phyloP scores from a whole-genome alignment of 2,329 filamentous ascomycete species.

The Cladophialophora immunda region DNA sequence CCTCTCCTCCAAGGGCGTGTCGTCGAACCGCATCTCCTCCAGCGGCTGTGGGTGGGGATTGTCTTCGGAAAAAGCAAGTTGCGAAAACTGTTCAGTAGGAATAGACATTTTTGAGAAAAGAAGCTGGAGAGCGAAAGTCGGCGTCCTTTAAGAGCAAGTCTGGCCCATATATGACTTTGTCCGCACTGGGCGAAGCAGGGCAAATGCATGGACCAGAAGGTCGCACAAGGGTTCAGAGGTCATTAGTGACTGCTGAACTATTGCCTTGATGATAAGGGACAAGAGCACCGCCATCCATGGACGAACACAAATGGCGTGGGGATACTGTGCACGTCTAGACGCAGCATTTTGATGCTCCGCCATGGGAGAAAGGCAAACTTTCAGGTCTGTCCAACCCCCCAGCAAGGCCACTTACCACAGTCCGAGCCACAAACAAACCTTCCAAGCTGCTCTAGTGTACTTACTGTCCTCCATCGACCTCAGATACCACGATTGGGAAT shows the following conservation, averaged over 20 bases:
- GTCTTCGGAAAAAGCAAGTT: slow-evolving; percentile 25
- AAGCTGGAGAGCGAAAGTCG: slow-evolving; percentile 1
- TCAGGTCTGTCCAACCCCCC: slow-evolving; percentile 5
- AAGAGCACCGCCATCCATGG: slow-evolving; percentile 11
- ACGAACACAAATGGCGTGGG: slow-evolving; percentile 19
- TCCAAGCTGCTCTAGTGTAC: slow-evolving; percentile 6
- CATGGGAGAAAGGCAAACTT: slow-evolving; percentile 10
- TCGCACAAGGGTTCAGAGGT: slow-evolving; percentile 9
- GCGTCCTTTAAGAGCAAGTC: slow-evolving; percentile 4
- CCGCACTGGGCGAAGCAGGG: slow-evolving; percentile 6
- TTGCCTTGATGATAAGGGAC: slow-evolving; percentile 25
- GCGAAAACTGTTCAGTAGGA: slow-evolving; percentile 31
- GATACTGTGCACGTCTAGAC: slow-evolving; percentile 1
- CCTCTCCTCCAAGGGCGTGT: slow-evolving; percentile 24
- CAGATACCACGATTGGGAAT: slow-evolving; percentile 7
- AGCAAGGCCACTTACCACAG: slow-evolving; percentile 14
- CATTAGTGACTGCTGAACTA: slow-evolving; percentile 20
- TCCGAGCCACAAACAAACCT: slow-evolving; percentile 14
- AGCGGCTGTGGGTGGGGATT: background rate
- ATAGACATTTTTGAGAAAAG: slow-evolving; percentile 26
- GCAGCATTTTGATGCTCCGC: slow-evolving; percentile 26
- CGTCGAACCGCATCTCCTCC: slow-evolving; percentile 29
- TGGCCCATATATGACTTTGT: background rate
- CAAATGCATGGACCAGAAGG: slow-evolving; percentile 22
- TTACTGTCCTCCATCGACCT: background rate